phyloP scores from a whole-genome alignment of 176 grass and related monocot species.

The Dactylis glomerata region DNA sequence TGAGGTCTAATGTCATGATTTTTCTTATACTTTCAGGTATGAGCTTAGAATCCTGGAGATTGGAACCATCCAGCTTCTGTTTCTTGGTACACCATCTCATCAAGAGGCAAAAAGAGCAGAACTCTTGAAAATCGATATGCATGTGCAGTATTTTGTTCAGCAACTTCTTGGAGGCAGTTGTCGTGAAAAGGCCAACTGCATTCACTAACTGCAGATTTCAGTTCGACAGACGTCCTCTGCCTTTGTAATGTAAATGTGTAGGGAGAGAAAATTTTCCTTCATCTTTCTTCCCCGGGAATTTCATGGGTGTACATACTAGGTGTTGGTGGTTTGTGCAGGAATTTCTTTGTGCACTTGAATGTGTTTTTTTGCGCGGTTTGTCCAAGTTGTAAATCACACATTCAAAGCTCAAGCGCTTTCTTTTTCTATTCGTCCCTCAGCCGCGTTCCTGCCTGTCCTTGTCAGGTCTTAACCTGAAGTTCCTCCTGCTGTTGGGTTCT shows the following conservation, averaged over 20 bases:
- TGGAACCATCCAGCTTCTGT: slow-evolving; percentile 27
- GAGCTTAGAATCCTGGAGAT: slow-evolving; percentile 23
- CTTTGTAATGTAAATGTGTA: slow-evolving; percentile 43
- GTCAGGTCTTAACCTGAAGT: not conserved
- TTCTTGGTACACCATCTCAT: slow-evolving; percentile 23
- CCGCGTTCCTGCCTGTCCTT: not conserved
- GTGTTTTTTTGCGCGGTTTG: slow-evolving; percentile 27
- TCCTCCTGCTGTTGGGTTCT: slow-evolving; percentile 25
- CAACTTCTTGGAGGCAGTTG: slow-evolving; percentile 11
- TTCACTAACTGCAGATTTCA: slow-evolving; percentile 18
- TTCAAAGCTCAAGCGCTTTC: slow-evolving; percentile 40
- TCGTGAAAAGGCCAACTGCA: slow-evolving; percentile 1
- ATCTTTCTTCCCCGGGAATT: not conserved
- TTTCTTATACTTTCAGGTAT: slow-evolving; percentile 32
- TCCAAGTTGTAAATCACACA: slow-evolving; percentile 57
- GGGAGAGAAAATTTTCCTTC: slow-evolving; percentile 25
- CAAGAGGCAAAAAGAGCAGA: slow-evolving; percentile 4
- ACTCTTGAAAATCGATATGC: slow-evolving; percentile 31
- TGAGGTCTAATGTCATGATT: slow-evolving; percentile 17
- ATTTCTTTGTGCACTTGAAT: slow-evolving; percentile 36
- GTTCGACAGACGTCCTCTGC: slow-evolving; percentile 28
- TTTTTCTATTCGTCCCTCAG: not conserved
- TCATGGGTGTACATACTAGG: slow-evolving; percentile 50
- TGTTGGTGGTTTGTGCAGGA: slow-evolving; percentile 43
- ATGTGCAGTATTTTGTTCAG: slow-evolving; percentile 18